Conservation (phyloP, 2,329 filamentous ascomycete genomes). For the Cytospora schulzeri region DNA sequence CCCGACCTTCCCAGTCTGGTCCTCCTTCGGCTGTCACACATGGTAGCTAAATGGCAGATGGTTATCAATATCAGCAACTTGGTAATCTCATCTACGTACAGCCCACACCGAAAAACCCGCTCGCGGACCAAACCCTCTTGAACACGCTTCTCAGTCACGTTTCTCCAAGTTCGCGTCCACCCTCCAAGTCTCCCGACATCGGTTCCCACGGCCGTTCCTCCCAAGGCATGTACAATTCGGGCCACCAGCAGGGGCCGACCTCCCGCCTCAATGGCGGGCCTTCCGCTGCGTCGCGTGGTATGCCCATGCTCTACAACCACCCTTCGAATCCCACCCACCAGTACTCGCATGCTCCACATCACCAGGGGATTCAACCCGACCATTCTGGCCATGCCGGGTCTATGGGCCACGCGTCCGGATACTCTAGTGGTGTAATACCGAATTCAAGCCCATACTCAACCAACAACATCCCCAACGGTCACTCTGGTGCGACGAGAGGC, state of each 20-base stretch:
- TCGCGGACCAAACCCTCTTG: conserved; percentile 37
- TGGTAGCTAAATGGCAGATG: conserved; percentile 67
- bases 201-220: conserved; percentile 37
- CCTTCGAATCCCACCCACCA: conserved; percentile 63
- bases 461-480: conserved; percentile 59
- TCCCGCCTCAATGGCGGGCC: conserved; percentile 74
- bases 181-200: conserved; percentile 35
- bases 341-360: conserved; percentile 66
- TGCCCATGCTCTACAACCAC: conserved; percentile 70
- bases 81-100: conserved; percentile 61
- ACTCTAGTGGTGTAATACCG: conserved; percentile 64
- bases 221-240: conserved; percentile 72
- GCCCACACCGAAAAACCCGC: conserved; percentile 50
- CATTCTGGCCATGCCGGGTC: conserved; percentile 58
- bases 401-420: conserved; percentile 63
- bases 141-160: conserved; percentile 40
- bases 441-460: conserved; percentile 64
- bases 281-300: conserved; percentile 49
- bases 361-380: conserved; percentile 61
- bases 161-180: conserved; percentile 34
- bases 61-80: conserved; percentile 63
- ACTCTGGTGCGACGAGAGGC: conserved; percentile 49
- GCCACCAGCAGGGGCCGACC: conserved; percentile 72
- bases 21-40: conserved; percentile 31
- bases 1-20: conserved; percentile 1